Evolutionary conservation across 2,329 filamentous ascomycete genomes (phyloP).

Genomic region (Bipolaris sorokiniana): DNA sequence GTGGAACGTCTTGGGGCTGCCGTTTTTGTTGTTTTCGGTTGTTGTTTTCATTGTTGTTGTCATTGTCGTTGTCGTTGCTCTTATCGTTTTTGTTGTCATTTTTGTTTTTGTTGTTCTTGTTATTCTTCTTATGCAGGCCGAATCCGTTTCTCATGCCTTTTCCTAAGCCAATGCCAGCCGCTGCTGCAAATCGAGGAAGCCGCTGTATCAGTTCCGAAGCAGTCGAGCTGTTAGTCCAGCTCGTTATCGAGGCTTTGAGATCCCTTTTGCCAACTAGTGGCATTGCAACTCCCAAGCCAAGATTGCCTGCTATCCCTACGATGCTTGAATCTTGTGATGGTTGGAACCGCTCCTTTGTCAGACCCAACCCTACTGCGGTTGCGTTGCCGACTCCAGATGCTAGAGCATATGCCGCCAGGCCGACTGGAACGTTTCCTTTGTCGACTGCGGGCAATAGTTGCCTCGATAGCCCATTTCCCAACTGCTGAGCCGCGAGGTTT

Average conservation of each 20-base stretch:
- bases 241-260: constrained; percentile 25
- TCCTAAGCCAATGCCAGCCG: constrained; percentile 37
- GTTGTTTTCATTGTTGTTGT: neutral
- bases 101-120: neutral
- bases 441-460: constrained; percentile 27
- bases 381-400: constrained; percentile 40
- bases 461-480: constrained; percentile 33
- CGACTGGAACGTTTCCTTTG: constrained; percentile 14
- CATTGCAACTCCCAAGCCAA: constrained; percentile 34
- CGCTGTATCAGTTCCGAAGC: constrained; percentile 20
- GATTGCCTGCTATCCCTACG: constrained; percentile 33
- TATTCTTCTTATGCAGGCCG: constrained; percentile 15
- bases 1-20: neutral
- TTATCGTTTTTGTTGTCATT: no score
- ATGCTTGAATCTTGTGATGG: constrained; percentile 27
- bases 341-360: constrained; percentile 27
- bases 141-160: constrained; percentile 35
- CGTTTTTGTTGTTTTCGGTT: neutral
- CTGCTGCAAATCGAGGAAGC: constrained; percentile 34
- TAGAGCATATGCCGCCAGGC: constrained; percentile 31
- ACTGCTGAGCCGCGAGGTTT: constrained; percentile 35
- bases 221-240: constrained; percentile 6
- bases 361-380: constrained; percentile 31
- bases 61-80: no score
- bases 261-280: constrained; percentile 35